Base-by-base conservation (phyloP, 169 alveolate genomes). In the Cryptosporidium parvum region DNA sequence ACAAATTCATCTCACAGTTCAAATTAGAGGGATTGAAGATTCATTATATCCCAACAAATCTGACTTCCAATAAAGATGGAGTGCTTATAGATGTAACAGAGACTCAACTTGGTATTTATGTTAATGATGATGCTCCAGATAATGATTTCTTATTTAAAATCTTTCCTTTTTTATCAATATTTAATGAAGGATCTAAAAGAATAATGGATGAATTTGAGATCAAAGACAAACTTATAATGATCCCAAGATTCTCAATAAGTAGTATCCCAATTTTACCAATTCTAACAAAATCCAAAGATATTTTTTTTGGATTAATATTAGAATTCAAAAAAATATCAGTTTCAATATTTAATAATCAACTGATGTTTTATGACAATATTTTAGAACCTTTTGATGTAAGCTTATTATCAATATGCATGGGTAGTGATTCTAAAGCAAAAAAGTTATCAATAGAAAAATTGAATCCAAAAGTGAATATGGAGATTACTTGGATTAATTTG, bases 331-430 rank as follows among this genome's bases (percentile, higher is more conserved):
- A 45, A 35, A 48, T 80, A 9, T 80, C 75, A 14, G 75, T 80
- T 16, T 42, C 72, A 9, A 80, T 80, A 23, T 80, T 61, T 37
- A 80, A 80, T 29, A 80, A 80, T 2, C 61, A 80, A 31, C 39
- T 80, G 14, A 80, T 80, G 89, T 65, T 62, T 45, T 80, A 80
- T 26, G 75, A 80, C 51, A 80, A 80, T 23, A 42, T 80, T 65
- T 33, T 80, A 1, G 89, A 80, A 29, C 89, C 89, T 39, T 80
- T 80, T 65, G 89, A 80, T 67, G 39, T 80, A 9, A 21, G 42
- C 39, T 18, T 80, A 10, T 16, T 33, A 9, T 73, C 86, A 16
- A 16, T 23, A 23, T 73, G 86, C 45, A 73, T 35, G n/a, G 86
- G 86, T n/a, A 37, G 26, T 7, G 37, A 59, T 3, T 31, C 53